phyloP scores from a whole-genome alignment of 768 basidiomycete genomes.

The Collybiopsis confluens region DNA sequence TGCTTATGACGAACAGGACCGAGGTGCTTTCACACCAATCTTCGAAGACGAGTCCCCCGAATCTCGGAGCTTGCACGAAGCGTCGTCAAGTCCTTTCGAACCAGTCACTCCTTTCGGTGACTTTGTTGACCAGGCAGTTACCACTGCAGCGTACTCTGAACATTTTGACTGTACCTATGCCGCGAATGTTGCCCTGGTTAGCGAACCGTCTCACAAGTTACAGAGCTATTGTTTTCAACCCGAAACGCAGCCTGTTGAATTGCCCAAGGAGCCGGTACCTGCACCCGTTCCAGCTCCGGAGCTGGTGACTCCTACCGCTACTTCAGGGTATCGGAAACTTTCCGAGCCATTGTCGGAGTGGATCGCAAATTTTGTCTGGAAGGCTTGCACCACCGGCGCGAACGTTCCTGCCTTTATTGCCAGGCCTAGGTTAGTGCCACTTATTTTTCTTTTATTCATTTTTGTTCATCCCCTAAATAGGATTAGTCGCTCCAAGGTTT shows the following conservation, averaged over 20 bases:
- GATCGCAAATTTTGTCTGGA: conserved; percentile 79
- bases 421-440: conserved; percentile 47
- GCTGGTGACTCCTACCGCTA: conserved; percentile 46
- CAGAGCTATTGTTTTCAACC: conserved; percentile 15
- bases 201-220: conserved; percentile 9
- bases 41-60: conserved; percentile 65
- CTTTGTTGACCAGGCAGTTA: conserved; percentile 69
- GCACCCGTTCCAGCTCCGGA: conserved; percentile 38
- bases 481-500: conserved; percentile 30
- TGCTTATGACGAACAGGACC: conserved; percentile 28
- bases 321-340: conserved; percentile 61
- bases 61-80: conserved; percentile 43
- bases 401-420: conserved; percentile 52
- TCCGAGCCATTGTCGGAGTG: conserved; percentile 77
- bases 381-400: conserved; percentile 71
- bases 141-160: conserved; percentile 29
- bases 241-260: conserved; percentile 25
- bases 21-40: conserved; percentile 55
- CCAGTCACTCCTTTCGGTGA: conserved; percentile 76
- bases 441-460: conserved; percentile 4
- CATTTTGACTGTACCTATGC: conserved; percentile 17
- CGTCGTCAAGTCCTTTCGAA: conserved; percentile 64
- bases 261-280: conserved; percentile 26
- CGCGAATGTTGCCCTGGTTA: conserved; percentile 9
- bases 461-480: conserved; percentile 17